Evolutionary conservation across 345 rosid genomes (phyloP), one percentile per base, ranked within the genome.

Genomic region (Abelmoschus esculentus): DNA sequence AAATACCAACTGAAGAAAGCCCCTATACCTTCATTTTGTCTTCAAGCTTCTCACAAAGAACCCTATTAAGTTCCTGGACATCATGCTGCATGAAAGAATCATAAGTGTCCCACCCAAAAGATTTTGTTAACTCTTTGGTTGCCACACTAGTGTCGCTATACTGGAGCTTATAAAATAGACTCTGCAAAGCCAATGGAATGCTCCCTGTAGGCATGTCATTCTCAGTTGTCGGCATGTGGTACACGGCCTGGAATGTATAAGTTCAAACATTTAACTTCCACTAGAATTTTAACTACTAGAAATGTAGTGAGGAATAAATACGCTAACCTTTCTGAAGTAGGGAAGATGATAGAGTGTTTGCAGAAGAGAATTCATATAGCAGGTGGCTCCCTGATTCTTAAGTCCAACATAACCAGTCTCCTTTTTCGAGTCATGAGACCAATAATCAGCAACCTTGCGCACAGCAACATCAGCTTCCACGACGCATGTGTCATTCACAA

Each of bases 141-240:
- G 87, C 85, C 61, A 84, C 85, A 70, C 87, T 81, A 28, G 83
- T 81, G 64, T 81, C 85, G 74, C 77, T 77, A 40, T 81, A 81
- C 44, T 84, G 85, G 58, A 84, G 87, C 81, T 84, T 81, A 72
- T 84, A 81, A 42, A 81, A 84, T 72, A 84, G 70, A 74, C 85
- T 80, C 73, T 84, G 87, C 74, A 84, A 64, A 58, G 87, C 87
- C 71, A 84, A 69, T 49, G 74, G 82, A 63, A 79, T 86, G 82
- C 88, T 86, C 69, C 83, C 88, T 40, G 86, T 40, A 26, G 90
- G 90, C 77, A 82, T 79, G 75, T 82, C 88, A 82, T 86, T 86
- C 80, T 84, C 87, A 65, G 90, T 86, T 44, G 90, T 86, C 53
- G 90, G 90, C 90, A 86, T 86, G 61, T 84, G 90, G 66, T 86